These are phyloP conservation scores for Ganoderma lucidum DNA, from an alignment of 1,284 basidiomycete species.

Conservation along the genomic window DNA sequence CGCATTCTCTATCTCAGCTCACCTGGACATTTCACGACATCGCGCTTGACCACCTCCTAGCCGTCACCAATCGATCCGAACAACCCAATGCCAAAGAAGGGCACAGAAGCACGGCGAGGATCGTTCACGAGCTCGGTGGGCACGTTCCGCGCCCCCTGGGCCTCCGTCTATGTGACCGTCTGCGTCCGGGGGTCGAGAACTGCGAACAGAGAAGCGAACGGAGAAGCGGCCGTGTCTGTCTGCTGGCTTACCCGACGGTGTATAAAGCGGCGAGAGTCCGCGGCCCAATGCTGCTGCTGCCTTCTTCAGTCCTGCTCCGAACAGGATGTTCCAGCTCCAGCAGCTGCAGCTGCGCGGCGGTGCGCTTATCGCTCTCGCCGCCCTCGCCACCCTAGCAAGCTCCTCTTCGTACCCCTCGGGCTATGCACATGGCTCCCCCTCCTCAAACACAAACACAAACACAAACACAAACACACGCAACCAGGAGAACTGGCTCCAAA, in stretches of 20 bases:
- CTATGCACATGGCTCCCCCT: neutral
- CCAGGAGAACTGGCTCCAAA: neutral
- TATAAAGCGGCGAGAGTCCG: neutral
- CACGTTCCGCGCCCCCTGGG: neutral
- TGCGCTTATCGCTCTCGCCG: conserved; percentile 16
- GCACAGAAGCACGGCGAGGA: conserved; percentile 7
- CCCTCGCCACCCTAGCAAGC: conserved; percentile 4
- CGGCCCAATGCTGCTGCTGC: neutral
- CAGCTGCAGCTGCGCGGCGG: conserved; percentile 3
- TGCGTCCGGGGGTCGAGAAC: neutral
- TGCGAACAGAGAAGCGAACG: neutral
- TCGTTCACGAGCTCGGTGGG: conserved; percentile 3
- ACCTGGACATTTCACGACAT: neutral
- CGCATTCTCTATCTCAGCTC: neutral
- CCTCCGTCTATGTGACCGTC: neutral
- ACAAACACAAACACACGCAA: neutral
- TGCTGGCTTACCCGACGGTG: neutral
- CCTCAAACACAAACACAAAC: no score
- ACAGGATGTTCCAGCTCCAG: neutral
- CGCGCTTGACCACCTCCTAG: neutral
- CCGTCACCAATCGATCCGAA: neutral
- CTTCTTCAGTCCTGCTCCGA: neutral
- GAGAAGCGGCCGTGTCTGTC: neutral
- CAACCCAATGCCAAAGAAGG: neutral
- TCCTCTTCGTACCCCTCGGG: neutral